These are phyloP conservation scores for Cavenderia fasciculata DNA, from an alignment of 78 protist genomes.

Conservation along the genomic window DNA sequence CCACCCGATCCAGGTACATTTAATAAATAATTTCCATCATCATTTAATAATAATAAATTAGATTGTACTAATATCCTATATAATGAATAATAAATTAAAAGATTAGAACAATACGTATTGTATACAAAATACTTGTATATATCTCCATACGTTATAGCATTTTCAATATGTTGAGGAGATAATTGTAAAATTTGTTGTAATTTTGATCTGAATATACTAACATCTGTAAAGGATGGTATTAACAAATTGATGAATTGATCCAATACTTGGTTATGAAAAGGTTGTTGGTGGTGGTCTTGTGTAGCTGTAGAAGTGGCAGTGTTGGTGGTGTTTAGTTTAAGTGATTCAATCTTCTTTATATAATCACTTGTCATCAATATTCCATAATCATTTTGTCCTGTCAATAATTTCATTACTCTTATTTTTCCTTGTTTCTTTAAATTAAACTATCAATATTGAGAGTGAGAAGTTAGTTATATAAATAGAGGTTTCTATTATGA, in stretches of 20 bases:
- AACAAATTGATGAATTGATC: constrained; percentile 6
- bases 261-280: constrained; percentile 3
- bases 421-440: constrained; percentile 32
- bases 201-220: neutral
- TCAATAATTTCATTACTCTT: constrained; percentile 33
- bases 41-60: constrained; percentile 16
- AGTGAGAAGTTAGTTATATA: neutral
- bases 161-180: constrained; percentile 14
- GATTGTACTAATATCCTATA: constrained; percentile 31
- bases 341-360: neutral
- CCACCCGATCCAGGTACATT: constrained; percentile 37
- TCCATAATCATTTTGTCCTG: constrained; percentile 40
- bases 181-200: constrained; percentile 13
- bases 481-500: no score
- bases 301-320: neutral
- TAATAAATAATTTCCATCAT: constrained; percentile 23
- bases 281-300: no score
- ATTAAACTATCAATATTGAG: neutral
- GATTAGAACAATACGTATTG: neutral
- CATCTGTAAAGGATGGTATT: constrained; percentile 25
- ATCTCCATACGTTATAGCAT: constrained; percentile 20
- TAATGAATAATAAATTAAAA: neutral
- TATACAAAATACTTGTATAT: neutral
- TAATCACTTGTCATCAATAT: constrained; percentile 19
- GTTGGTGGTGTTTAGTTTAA: neutral